phyloP scores from a whole-genome alignment of 23 red algal genomes.

The Gracilariopsis chorda region DNA sequence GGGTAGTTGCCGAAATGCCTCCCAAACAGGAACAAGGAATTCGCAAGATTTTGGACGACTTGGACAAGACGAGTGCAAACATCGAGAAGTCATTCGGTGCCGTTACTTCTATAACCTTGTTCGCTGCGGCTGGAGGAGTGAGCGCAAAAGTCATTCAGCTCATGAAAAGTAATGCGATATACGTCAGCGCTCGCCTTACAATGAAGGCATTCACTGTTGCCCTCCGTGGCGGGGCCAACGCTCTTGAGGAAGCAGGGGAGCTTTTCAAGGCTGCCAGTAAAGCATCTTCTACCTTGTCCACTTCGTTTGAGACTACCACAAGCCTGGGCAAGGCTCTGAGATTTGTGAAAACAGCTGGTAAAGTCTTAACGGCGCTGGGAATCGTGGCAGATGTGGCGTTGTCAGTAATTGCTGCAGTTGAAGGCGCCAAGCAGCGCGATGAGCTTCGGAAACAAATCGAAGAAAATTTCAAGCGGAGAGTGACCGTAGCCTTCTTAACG shows the following conservation, averaged over 20 bases:
- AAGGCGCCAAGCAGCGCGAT: background rate
- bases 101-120: background rate
- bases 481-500: background rate
- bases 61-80: background rate
- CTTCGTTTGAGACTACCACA: background rate
- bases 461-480: background rate
- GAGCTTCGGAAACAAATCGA: background rate
- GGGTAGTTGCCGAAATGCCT: background rate
- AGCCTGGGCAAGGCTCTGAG: background rate
- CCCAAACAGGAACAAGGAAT: background rate
- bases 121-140: background rate
- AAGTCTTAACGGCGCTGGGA: background rate
- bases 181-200: background rate
- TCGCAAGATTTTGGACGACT: background rate
- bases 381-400: background rate
- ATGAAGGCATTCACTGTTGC: background rate
- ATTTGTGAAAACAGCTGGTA: background rate
- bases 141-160: background rate
- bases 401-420: background rate
- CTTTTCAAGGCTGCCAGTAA: background rate
- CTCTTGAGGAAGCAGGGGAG: background rate
- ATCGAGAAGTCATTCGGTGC: background rate
- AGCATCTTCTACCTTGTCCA: background rate
- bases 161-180: background rate
- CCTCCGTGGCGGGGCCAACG: background rate